Percentiles rank a stretch among this genome's conserved stretches.
Conservation (phyloP, 495 filamentous ascomycete species). For the Xylaria venustula region DNA sequence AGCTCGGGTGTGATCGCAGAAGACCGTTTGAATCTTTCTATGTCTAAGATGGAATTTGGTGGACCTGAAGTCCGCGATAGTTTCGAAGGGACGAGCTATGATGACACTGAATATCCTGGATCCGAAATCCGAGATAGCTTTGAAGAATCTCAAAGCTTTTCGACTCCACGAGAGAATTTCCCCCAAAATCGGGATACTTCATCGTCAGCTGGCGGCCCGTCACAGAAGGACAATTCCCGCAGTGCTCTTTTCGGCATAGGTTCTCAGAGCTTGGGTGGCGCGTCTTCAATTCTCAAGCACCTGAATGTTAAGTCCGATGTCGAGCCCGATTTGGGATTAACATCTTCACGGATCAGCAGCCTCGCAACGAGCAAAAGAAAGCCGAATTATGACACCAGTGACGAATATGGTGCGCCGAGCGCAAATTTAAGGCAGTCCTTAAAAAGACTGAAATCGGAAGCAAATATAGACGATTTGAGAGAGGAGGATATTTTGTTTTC, state of each 20-base stretch:
- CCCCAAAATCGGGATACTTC: conserved; percentile 10
- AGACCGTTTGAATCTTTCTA: conserved; percentile 45
- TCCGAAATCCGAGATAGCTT: conserved; percentile 42
- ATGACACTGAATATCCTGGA: conserved; percentile 31
- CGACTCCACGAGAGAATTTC: conserved; percentile 33
- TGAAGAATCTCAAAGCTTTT: conserved; percentile 34
- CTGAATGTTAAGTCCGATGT: conserved; percentile 42
- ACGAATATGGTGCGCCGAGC: conserved; percentile 28
- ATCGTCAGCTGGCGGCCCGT: not conserved
- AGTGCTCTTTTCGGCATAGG: conserved; percentile 33
- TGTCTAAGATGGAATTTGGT: conserved; percentile 28
- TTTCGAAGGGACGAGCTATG: conserved; percentile 24
- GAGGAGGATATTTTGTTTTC: conserved; percentile 38
- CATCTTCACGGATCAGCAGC: conserved; percentile 21
- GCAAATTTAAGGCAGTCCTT: conserved; percentile 33
- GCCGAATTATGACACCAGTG: conserved; percentile 34
- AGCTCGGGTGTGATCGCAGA: conserved; percentile 51
- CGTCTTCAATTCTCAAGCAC: conserved; percentile 42
- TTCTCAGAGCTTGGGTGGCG: conserved; percentile 45
- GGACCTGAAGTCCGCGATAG: conserved; percentile 42
- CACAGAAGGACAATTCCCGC: conserved; percentile 31
- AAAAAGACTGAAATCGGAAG: conserved; percentile 46
- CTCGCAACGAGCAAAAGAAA: conserved; percentile 47
- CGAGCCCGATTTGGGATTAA: conserved; percentile 11
- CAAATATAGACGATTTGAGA: conserved; percentile 17